Evolutionary conservation across 2,329 filamentous ascomycete genomes (phyloP), one percentile per base, ranked within the genome.

Genomic region (Calonectria pseudoturangicola): DNA sequence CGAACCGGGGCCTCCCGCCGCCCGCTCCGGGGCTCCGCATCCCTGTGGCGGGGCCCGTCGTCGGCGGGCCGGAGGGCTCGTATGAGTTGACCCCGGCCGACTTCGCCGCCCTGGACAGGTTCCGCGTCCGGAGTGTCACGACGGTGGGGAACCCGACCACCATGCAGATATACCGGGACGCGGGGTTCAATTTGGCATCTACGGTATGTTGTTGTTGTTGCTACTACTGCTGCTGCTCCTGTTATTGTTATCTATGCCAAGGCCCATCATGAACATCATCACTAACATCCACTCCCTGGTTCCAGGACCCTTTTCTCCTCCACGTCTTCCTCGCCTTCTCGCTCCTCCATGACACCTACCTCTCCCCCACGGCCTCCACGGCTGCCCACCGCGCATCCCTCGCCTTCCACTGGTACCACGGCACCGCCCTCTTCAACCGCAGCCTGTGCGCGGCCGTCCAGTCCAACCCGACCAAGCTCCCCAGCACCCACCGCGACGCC

Each of bases 281-380:
- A 25, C 51, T 36, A 33, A 56, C 30, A 33, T 28, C 18, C 36
- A 81, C 58, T 73, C 58, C 21, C 21, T 21, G 21, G 8, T 15
- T 15, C 36, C 39, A 88, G 87, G 82, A 89, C 62, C 85, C 87
- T 0, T 91, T 88, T 68, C 82, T 92, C 6, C 86, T 90, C 82
- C 90, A 92, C 78, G 83, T 88, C 58, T 83, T 90, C 21, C 82
- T 91, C 36, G 84, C 87, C 25, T 76, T 91, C 27, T 88, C 89
- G 2, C 79, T 88, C 4, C 85, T 89, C 74, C 90, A 92, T 74
- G 89, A 91, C 72, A 84, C 87, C 7, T 82, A 86, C 72, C 79
- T 88, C 47, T 75, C 76, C 15, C 76, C 74, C 2, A 6, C 50
- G 69, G 64, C 43, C 27, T 12, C 73, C 64, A 25, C 74, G n/a